Evolutionary conservation across 2,329 filamentous ascomycete genomes (phyloP), one percentile per base, ranked within the genome.

Genomic region (Xylaria multiplex): DNA sequence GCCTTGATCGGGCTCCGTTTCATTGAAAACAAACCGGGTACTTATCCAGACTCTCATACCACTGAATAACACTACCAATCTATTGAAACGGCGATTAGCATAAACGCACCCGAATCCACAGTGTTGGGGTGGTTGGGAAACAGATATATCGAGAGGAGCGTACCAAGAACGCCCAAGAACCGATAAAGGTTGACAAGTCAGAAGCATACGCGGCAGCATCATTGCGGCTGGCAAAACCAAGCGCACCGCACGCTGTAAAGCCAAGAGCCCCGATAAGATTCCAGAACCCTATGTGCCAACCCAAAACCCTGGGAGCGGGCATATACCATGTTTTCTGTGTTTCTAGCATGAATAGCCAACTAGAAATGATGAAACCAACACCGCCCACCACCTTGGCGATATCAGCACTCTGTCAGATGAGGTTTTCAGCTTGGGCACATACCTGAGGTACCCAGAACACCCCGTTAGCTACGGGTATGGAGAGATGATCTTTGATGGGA

Each of bases 281-380:
- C 64, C 64, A 69, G 22, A 69, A 61, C 8, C 64, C 66, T 53
- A 66, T 66, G 40, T 69, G 60, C 66, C 66, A 69, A 8, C 66
- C 64, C 37, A 66, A 32, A 22, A 54, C 43, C 24, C 42, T 58
- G 2, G 48, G 54, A 6, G 64, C 64, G 13, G 64, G 60, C 9
- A 43, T 64, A 48, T 61, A 67, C 67, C 67, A 69, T n/a, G 62
- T 59, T 13, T 14, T 40, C 57, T 69, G 64, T 3, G 64, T 62
- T 49, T 69, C 67, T 14, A 67, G 27, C 67, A 69, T 62, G 30
- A 67, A 67, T 22, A 69, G 27, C 60, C 24, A 52, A 19, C 60
- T 43, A 5, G 64, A 69, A 43, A 67, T 50, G 58, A 67, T 64
- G 27, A 69, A 69, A 1, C 59, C 56, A 27, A 24, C 27, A 16